Percentiles rank a stretch among this genome's conserved stretches.
Conservation (phyloP, 768 basidiomycete genomes). For the Mycena amicta region DNA sequence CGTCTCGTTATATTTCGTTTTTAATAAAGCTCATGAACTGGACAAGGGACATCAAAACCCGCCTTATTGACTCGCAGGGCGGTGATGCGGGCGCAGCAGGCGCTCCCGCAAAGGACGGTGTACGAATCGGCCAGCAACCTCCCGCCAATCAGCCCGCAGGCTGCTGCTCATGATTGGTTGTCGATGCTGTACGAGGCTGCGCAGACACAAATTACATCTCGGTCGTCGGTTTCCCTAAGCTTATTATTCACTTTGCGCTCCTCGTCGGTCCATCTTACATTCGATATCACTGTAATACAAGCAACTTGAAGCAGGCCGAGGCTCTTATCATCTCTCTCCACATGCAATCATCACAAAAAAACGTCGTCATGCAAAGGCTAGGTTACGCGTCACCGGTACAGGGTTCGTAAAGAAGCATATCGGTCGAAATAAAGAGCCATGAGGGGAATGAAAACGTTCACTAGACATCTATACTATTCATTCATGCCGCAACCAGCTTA, state of each 20-base stretch:
- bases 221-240: neutral
- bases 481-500: neutral
- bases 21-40: neutral
- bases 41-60: conserved; percentile 91
- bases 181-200: neutral
- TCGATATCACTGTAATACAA: too few species aligned
- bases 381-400: neutral
- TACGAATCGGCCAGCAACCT: conserved; percentile 11
- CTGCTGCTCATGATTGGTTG: conserved; percentile 22
- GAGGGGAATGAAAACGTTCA: neutral
- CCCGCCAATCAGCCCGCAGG: conserved; percentile 11
- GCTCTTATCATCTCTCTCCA: too few species aligned
- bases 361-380: neutral
- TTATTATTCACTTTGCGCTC: neutral
- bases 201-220: neutral
- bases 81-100: conserved; percentile 51
- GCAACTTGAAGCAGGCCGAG: too few species aligned
- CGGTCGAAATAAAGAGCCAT: neutral
- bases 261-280: too few species aligned
- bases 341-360: neutral
- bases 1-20: neutral
- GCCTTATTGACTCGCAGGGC: conserved; percentile 92
- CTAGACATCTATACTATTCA: neutral
- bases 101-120: conserved; percentile 47
- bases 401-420: neutral